These are phyloP conservation scores for Epichloe sylvatica DNA, from an alignment of 2,329 filamentous ascomycete species.

Conservation along the genomic window DNA sequence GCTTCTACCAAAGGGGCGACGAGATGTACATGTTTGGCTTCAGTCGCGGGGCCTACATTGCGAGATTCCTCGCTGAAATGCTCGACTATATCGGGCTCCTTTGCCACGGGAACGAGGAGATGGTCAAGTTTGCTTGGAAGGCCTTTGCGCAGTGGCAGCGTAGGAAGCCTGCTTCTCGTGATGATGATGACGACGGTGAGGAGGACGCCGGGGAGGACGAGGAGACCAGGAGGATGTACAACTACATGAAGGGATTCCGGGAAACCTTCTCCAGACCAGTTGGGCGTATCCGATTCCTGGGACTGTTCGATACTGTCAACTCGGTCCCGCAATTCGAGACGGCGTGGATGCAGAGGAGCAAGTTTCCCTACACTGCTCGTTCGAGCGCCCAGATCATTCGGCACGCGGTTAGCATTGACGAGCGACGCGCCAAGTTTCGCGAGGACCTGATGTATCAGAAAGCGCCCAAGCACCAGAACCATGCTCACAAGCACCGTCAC, in stretches of 20 bases:
- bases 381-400: slow-evolving; percentile 48
- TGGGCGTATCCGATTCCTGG: slow-evolving; percentile 59
- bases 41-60: slow-evolving; percentile 58
- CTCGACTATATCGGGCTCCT: slow-evolving; percentile 69
- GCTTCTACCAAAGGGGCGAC: slow-evolving; percentile 50
- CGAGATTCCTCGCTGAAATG: slow-evolving; percentile 69
- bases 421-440: slow-evolving; percentile 56
- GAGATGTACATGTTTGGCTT: slow-evolving; percentile 64
- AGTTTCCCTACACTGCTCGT: slow-evolving; percentile 54
- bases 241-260: slow-evolving; percentile 65
- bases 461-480: slow-evolving; percentile 7
- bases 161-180: slow-evolving; percentile 33
- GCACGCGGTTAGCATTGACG: slow-evolving; percentile 58
- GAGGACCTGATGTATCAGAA: slow-evolving; percentile 53
- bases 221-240: slow-evolving; percentile 43
- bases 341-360: slow-evolving; percentile 64
- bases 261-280: slow-evolving; percentile 70
- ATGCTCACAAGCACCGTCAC: slow-evolving; percentile 13
- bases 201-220: slow-evolving; percentile 16
- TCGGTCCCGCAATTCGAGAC: slow-evolving; percentile 65
- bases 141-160: slow-evolving; percentile 62
- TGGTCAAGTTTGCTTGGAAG: slow-evolving; percentile 75
- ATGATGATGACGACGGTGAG: slow-evolving; percentile 27
- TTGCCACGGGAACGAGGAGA: slow-evolving; percentile 71
- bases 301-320: slow-evolving; percentile 72